A percentile compares a stretch with the other conserved stretches of the same genome.
Evolutionary conservation across 345 rosid genomes (phyloP).

Genomic region (Citrus maxima): DNA sequence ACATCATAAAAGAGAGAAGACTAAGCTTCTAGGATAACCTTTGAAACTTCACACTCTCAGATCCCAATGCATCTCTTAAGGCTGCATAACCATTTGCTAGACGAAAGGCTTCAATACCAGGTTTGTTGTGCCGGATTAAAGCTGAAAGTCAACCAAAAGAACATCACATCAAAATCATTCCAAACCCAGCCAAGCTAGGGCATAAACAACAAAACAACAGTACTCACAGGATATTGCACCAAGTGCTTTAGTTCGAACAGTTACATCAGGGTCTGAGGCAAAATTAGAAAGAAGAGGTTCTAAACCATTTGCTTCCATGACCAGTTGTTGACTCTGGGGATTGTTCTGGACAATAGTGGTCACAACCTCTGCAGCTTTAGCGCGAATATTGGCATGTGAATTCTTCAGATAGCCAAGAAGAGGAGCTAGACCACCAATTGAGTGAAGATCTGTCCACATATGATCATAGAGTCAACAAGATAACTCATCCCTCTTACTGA

Average conservation of each 20-base stretch:
- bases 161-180: slow-evolving; percentile 15
- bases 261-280: slow-evolving; percentile 56
- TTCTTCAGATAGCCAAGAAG: slow-evolving; percentile 77
- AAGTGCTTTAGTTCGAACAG: slow-evolving; percentile 72
- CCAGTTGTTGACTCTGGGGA: slow-evolving; percentile 79
- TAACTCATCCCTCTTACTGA: not conserved
- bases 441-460: slow-evolving; percentile 64
- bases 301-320: slow-evolving; percentile 94
- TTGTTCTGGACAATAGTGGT: slow-evolving; percentile 91
- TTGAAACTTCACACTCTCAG: slow-evolving; percentile 69
- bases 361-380: slow-evolving; percentile 88
- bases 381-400: slow-evolving; percentile 68
- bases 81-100: slow-evolving; percentile 86
- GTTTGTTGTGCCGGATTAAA: slow-evolving; percentile 78
- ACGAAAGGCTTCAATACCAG: slow-evolving; percentile 75
- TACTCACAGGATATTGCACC: slow-evolving; percentile 94
- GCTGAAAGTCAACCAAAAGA: slow-evolving; percentile 43
- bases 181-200: not conserved
- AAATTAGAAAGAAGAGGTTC: slow-evolving; percentile 72
- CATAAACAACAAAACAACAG: not conserved
- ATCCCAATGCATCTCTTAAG: slow-evolving; percentile 72
- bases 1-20: not conserved
- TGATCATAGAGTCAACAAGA: not conserved
- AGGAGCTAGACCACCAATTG: slow-evolving; percentile 87
- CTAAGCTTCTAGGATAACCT: slow-evolving; percentile 37